Base-by-base conservation (phyloP, 768 basidiomycete species). In the Leccinum boreale region DNA sequence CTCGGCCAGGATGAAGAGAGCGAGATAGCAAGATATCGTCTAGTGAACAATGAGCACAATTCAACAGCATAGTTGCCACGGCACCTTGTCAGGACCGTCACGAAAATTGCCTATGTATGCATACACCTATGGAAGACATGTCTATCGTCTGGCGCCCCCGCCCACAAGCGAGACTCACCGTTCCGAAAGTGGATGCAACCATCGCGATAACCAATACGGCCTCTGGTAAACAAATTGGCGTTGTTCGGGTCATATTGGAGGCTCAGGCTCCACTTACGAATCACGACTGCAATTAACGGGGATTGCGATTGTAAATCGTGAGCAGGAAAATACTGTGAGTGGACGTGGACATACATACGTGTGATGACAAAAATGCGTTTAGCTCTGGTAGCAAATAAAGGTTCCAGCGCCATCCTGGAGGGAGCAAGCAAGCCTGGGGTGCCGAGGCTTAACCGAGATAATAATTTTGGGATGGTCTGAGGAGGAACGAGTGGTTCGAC, bases 11-110 rank as follows among this genome's bases (percentile, higher is more conserved):
- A 86, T 85, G 70, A 92, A 94, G 7, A 94, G 77, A 3, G 89
- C 89, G 5, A 94, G 83, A 69, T 92, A 94, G 71, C 91, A 92
- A 60, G 91, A 86, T 53, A 92, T 70, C 12, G 91, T 92, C 87
- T 90, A 5, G 52, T 15, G 36, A 52, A 21, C 53, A 17, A 33
- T 70, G 59, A 61, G 58, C 53, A 46, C 7, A 42, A 57, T 49
- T 52, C 56, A 33, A 61, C 10, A 29, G 24, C 4, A 31, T 12
- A 5, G 31, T 39, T 35, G 29, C 14, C 17, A 31, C 45, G 21
- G n/a, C 60, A 83, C 88, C 75, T 86, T 88, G 74, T 85, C 88
- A 61, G 73, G 67, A 9, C 26, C 21, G 4, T 11, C 1, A 42
- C 63, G 60, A 29, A 69, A 39, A 7, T 57, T 3, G 10, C 69